Evolutionary conservation across 495 filamentous ascomycete species (phyloP).

Genomic region (Aspergillus homomorphus): DNA sequence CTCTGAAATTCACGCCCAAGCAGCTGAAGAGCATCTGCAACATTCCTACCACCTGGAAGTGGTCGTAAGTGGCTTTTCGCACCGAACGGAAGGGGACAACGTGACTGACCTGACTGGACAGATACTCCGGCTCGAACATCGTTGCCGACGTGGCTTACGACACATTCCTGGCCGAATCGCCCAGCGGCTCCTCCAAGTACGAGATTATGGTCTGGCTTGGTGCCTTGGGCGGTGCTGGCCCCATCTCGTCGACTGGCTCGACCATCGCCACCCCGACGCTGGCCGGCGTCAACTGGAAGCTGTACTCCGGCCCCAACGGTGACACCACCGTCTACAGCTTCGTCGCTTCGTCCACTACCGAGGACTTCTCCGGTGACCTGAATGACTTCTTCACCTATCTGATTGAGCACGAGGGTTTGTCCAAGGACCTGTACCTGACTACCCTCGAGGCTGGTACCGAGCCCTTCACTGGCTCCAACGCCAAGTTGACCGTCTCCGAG

Average conservation of each 20-base stretch:
- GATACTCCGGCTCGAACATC: slow-evolving; percentile 52
- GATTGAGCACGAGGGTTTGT: slow-evolving; percentile 44
- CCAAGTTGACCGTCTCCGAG: slow-evolving; percentile 32
- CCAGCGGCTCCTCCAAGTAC: slow-evolving; percentile 48
- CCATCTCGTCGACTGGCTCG: slow-evolving; percentile 57
- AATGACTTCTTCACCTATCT: slow-evolving; percentile 57
- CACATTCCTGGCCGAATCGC: slow-evolving; percentile 53
- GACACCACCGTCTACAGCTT: slow-evolving; percentile 59
- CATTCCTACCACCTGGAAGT: slow-evolving; percentile 53
- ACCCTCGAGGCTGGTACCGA: slow-evolving; percentile 57
- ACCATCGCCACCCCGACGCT: slow-evolving; percentile 53
- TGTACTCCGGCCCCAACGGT: slow-evolving; percentile 57
- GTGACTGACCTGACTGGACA: slow-evolving; percentile 19
- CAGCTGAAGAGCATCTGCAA: slow-evolving; percentile 47
- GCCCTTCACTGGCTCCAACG: slow-evolving; percentile 47
- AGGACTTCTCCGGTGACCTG: slow-evolving; percentile 54
- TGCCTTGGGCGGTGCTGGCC: slow-evolving; percentile 58
- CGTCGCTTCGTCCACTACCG: slow-evolving; percentile 47
- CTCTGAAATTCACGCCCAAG: slow-evolving; percentile 41
- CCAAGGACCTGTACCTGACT: slow-evolving; percentile 51
- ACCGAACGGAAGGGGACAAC: not conserved
- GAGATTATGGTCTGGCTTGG: slow-evolving; percentile 74
- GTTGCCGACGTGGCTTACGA: slow-evolving; percentile 67
- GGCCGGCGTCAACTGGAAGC: slow-evolving; percentile 47
- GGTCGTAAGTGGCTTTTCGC: slow-evolving; percentile 39